Evolutionary conservation across 1,139 yeast species (phyloP).

Genomic region (Yamadazyma oceani): DNA sequence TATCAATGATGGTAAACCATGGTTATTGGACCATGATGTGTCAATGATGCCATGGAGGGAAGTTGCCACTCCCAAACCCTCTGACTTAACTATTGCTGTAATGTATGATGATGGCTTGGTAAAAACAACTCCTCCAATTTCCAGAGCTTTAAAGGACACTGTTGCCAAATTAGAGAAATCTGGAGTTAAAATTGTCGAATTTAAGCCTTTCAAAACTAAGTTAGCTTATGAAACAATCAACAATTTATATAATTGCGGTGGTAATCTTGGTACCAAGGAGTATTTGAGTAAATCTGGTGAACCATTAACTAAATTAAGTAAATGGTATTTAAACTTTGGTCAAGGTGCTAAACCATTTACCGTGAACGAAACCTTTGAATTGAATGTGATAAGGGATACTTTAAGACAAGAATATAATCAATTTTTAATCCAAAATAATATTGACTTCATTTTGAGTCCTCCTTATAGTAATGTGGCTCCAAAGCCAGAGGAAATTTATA

Average conservation of each 20-base stretch:
- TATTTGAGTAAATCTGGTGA: constrained; percentile 59
- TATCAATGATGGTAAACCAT: constrained; percentile 64
- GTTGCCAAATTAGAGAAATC: constrained; percentile 28
- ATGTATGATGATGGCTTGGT: constrained; percentile 41
- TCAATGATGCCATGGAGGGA: constrained; percentile 64
- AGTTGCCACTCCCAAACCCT: constrained; percentile 43
- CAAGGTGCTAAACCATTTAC: constrained; percentile 47
- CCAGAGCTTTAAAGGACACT: constrained; percentile 28
- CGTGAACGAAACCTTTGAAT: constrained; percentile 44
- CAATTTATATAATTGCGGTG: constrained; percentile 56
- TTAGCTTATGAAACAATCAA: constrained; percentile 54
- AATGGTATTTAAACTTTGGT: constrained; percentile 59
- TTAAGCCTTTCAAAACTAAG: constrained; percentile 52
- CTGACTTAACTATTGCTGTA: constrained; percentile 35
- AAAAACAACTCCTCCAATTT: constrained; percentile 56
- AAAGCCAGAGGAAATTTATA: constrained; percentile 58
- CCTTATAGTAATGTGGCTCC: constrained; percentile 74
- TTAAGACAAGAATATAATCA: constrained; percentile 56
- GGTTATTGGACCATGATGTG: constrained; percentile 58
- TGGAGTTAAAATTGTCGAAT: constrained; percentile 34
- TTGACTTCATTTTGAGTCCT: constrained; percentile 70
- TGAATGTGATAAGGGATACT: constrained; percentile 49
- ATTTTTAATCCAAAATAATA: constrained; percentile 50
- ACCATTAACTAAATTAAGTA: constrained; percentile 58
- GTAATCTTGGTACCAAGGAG: constrained; percentile 50